Percentiles rank a stretch among this genome's conserved stretches.
phyloP scores from a whole-genome alignment of 1,284 basidiomycete genomes.

The Microbotryomycetes sp. region DNA sequence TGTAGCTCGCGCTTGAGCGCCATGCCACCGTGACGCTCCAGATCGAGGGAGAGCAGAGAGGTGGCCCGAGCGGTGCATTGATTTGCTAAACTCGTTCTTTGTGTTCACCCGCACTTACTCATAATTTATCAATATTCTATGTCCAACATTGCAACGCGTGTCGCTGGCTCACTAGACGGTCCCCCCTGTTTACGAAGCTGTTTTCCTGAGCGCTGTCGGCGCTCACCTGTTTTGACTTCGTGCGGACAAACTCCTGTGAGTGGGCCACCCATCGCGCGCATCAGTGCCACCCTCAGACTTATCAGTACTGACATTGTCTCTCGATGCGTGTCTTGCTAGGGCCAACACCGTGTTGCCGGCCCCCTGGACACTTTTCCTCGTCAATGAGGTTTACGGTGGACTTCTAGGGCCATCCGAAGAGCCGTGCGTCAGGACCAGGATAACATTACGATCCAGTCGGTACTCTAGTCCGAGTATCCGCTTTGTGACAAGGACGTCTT shows the following conservation, averaged over 20 bases:
- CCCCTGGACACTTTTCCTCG: neutral
- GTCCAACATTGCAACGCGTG: neutral
- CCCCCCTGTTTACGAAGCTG: neutral
- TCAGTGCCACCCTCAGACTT: neutral
- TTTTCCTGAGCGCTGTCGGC: no score
- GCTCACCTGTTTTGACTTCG: neutral
- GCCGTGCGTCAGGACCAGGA: slow-evolving; percentile 4
- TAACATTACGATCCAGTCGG: neutral
- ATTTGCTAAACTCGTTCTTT: no score
- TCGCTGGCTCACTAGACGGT: neutral
- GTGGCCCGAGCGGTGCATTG: neutral
- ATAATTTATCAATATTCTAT: neutral
- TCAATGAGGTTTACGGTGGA: slow-evolving; percentile 12
- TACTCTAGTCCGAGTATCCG: slow-evolving; percentile 16
- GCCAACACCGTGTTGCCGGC: neutral
- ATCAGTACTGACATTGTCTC: neutral
- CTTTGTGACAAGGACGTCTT: slow-evolving; percentile 15
- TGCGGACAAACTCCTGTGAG: neutral
- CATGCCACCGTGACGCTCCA: slow-evolving; percentile 29
- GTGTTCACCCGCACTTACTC: neutral
- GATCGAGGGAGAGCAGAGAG: neutral
- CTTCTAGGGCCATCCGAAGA: slow-evolving; percentile 15
- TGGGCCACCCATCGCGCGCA: neutral
- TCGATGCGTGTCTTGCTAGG: neutral
- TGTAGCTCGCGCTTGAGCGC: slow-evolving; percentile 60